Base-by-base conservation (phyloP, 2,329 filamentous ascomycete species). In the Aspergillus sojae region DNA sequence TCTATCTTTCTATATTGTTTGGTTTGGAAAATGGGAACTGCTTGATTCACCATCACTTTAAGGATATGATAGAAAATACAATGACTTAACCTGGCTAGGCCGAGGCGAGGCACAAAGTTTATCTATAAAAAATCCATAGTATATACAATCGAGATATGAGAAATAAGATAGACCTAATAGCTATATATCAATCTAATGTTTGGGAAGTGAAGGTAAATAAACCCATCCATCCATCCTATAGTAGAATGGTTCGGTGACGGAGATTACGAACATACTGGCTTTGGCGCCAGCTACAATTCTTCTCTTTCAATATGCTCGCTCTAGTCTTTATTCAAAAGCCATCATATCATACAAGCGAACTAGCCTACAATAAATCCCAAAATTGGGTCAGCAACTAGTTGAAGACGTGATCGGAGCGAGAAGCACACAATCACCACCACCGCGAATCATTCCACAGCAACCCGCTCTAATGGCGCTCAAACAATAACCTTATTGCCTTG, bases 341-440 rank as follows among this genome's bases (percentile, higher is more conserved):
- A n/a, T 41, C 6, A 6, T n/a, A 19, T 6, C 6, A n/a, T 2
- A 41, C 5, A 41, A 19, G 19, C 9, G 19, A n/a, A n/a, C 39
- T 10, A 41, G 16, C 28, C 7, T 16, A 1, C 2, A 5, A 16
- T 2, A 6, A 2, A 36, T 36, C 2, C 34, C 34, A 54, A 54
- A 54, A 54, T 54, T n/a, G 21, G 32, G 52, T 6, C 11, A 23
- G 19, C n/a, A 32, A 54, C 52, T 23, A 54, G n/a, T 12, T 36
- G 30, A 54, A 54, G 52, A 23, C 52, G 52, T 54, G 52, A 54
- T 54, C 30, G 30, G 52, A 36, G n/a, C 52, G 19, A 54, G 52
- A 54, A 54, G 52, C 52, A 54, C 52, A 54, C 30, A 36, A 54
- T 54, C 30, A 9, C 30, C 21, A 21, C 30, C 32, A 54, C n/a